A percentile compares a stretch with the other conserved stretches of the same genome.
Conservation (phyloP, 352 stramenopile genomes). For the Phytophthora rubi region DNA sequence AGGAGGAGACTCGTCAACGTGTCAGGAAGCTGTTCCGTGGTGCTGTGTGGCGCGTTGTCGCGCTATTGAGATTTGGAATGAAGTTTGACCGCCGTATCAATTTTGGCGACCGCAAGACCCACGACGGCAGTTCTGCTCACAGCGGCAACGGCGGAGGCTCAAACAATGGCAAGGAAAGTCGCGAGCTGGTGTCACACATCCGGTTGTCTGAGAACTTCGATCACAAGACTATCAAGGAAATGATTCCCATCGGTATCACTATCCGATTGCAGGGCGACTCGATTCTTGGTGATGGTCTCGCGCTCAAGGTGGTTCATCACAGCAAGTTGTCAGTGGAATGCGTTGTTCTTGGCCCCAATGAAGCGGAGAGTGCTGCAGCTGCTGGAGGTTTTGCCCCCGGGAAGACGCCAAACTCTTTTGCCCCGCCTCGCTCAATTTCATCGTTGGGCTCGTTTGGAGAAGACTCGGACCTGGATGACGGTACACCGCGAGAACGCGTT, state of each 20-base stretch:
- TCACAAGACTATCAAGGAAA: conserved; percentile 91
- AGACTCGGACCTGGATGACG: conserved; percentile 38
- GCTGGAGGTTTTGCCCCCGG: background rate
- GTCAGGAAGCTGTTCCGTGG: conserved; percentile 84
- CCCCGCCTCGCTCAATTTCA: conserved; percentile 41
- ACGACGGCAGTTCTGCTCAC: conserved; percentile 28
- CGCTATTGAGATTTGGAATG: conserved; percentile 84
- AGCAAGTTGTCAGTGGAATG: conserved; percentile 88
- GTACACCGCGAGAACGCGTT: conserved; percentile 52
- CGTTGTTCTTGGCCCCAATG: conserved; percentile 68
- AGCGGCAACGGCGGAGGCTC: conserved; percentile 14
- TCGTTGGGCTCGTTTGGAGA: conserved; percentile 54
- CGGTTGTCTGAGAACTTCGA: conserved; percentile 90
- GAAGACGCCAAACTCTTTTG: conserved; percentile 28
- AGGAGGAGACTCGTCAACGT: conserved; percentile 84
- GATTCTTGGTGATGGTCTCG: conserved; percentile 73
- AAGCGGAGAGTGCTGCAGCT: conserved; percentile 26
- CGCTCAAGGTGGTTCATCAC: conserved; percentile 83
- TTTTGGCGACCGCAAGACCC: conserved; percentile 67
- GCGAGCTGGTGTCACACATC: conserved; percentile 76
- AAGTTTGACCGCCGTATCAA: conserved; percentile 89
- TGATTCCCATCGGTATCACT: conserved; percentile 88
- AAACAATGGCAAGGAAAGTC: conserved; percentile 39
- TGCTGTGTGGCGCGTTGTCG: conserved; percentile 89
- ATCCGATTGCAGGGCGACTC: conserved; percentile 82